Base-by-base conservation (phyloP, 441 rosid species). In the Bocquillonia castaneifolia region DNA sequence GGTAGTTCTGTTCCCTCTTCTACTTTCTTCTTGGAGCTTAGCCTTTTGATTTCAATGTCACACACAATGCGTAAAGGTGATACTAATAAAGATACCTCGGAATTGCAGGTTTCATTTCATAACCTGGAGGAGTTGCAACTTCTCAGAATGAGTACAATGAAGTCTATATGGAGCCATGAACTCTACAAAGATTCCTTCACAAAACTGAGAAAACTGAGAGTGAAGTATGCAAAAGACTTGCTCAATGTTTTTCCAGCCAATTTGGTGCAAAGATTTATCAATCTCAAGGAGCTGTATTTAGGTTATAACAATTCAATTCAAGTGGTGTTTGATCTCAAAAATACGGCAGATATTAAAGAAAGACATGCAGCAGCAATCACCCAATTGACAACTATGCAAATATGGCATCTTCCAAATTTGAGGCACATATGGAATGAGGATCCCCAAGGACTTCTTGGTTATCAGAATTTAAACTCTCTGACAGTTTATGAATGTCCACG, bases 341-440 rank as follows among this genome's bases (percentile, higher is more conserved):
- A n/a, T 45, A 20, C 14, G 20, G n/a, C n/a, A 14, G 8, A 45
- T 6, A 20, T n/a, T 6, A 40, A 64, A 59, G 47, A 37, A 32
- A 55, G 22, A 2, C 5, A 28, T 14, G 25, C 17, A 22, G 47
- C 7, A 23, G 26, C 6, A 37, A 29, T 23, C 3, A 5, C 20
- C 17, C 52, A 45, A 29, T 32, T 63, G 67, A 67, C 29, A 73
- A 0, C 2, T 10, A 6, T 67, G 32, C 2, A 1, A 0, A 17
- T 67, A n/a, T 0, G 0, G 0, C 10, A 26, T 8, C 61, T 74
- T 48, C 77, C 74, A 48, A 69, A 71, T n/a, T 26, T 81, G 74
- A 78, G 69, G 76, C 62, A 57, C 17, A 14, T 81, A 4, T 76
- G 80, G 82, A 63, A 47, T 34, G 28, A 55, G 22, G 74, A 79